Base-by-base conservation (phyloP, 257 asterid genomes). In the Forsythia suspensa region DNA sequence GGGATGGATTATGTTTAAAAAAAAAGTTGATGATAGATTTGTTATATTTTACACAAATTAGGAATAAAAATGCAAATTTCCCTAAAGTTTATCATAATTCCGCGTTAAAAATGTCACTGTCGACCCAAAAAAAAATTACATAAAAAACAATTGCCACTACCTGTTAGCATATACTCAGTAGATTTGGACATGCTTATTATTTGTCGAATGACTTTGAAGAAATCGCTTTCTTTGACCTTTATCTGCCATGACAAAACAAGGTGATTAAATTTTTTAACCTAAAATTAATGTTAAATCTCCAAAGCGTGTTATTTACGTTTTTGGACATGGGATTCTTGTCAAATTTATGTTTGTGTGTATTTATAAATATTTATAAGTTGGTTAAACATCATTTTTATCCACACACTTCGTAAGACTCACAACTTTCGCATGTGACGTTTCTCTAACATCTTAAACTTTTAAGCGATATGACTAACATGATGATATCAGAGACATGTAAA, bases 141-240 rank as follows among this genome's bases (percentile, higher is more conserved):
- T 2, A 20, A 29, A 40, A 15, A 38, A 29, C 20, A 40, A 70
- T 10, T n/a, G n/a, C n/a, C n/a, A n/a, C n/a, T 18, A 55, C 8
- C 9, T 51, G 63, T 20, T 41, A 10, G 65, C 68, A 21, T 61
- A 12, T 21, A 61, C 13, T 61, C 20, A 7, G 38, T 61, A 61
- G 69, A 61, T 20, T 15, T 63, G 75, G 73, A 57, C 36, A 21
- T 29, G 20, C 76, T 69, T 37, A 34, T 8, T 44, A 67, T 71
- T 59, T 10, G 61, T 61, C 15, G 4, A 10, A 24, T 4, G 55
- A 34, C 87, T 59, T 84, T 59, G 87, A 41, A 59, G 41, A 29
- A 77, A 80, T 70, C 84, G 80, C 46, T 29, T 59, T 37, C 52
- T 15, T 46, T 34, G 39, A 29, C 41, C 29, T 20, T 18, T 16